Percentiles rank a stretch among this genome's conserved stretches.
These are phyloP conservation scores for Ramalina peruviana DNA, from an alignment of 495 filamentous ascomycete genomes.

Conservation along the genomic window DNA sequence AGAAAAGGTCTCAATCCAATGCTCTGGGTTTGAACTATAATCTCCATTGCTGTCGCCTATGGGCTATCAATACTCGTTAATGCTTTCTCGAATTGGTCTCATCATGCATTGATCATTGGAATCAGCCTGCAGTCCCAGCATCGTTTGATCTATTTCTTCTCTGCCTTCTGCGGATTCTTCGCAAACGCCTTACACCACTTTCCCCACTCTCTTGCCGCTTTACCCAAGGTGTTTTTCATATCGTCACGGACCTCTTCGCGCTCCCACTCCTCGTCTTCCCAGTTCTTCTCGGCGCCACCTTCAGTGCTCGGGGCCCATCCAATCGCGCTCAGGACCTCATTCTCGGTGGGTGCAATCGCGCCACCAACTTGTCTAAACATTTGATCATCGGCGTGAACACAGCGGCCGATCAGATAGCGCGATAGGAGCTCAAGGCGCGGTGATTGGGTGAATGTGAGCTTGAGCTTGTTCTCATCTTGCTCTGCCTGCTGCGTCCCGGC, in stretches of 20 bases:
- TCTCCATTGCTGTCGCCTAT: too few species aligned
- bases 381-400: constrained; percentile 15
- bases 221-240: constrained; percentile 19
- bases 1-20: too few species aligned
- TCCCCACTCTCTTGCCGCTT: constrained; percentile 25
- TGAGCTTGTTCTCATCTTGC: constrained; percentile 13
- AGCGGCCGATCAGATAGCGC: constrained; percentile 18
- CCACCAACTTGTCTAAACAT: constrained; percentile 10
- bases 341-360: constrained; percentile 18
- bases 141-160: constrained; percentile 17
- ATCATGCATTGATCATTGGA: too few species aligned
- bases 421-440: constrained; percentile 18
- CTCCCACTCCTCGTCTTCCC: constrained; percentile 29
- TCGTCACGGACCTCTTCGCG: constrained; percentile 24
- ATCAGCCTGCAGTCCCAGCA: not conserved
- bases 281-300: constrained; percentile 17
- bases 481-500: constrained; percentile 5
- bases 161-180: constrained; percentile 23
- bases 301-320: constrained; percentile 23
- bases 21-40: too few species aligned
- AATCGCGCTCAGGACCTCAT: constrained; percentile 23
- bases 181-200: constrained; percentile 23
- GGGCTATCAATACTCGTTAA: too few species aligned
- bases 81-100: too few species aligned
- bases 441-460: constrained; percentile 19